Conservation (phyloP, 352 stramenopile species). For the Halophytophthora batemanensis region DNA sequence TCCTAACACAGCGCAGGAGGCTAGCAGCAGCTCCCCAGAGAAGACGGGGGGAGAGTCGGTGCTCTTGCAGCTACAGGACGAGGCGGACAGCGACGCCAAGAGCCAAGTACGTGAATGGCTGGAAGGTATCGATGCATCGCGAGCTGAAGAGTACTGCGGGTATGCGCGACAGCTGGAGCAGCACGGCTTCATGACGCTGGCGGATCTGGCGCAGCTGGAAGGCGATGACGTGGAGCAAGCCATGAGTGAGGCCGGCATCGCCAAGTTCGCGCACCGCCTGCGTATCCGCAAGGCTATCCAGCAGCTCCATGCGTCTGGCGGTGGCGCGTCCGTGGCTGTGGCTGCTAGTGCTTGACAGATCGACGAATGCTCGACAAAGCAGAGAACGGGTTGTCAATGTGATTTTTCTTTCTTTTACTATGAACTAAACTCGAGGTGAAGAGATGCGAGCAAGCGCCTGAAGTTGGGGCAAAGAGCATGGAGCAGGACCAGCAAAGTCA, state of each 20-base stretch:
- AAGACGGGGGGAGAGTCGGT: slow-evolving; percentile 32
- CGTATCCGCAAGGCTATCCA: slow-evolving; percentile 72
- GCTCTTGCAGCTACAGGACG: slow-evolving; percentile 25
- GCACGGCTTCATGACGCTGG: slow-evolving; percentile 57
- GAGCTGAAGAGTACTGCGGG: slow-evolving; percentile 47
- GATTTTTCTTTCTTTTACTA: too few relatives aligned
- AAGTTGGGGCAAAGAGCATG: background rate
- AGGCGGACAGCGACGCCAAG: slow-evolving; percentile 16
- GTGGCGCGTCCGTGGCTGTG: slow-evolving; percentile 16
- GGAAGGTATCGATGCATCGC: slow-evolving; percentile 37
- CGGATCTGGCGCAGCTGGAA: slow-evolving; percentile 57
- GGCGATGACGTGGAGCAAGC: slow-evolving; percentile 62
- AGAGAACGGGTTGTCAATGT: slow-evolving; percentile 2
- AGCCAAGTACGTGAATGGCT: slow-evolving; percentile 52
- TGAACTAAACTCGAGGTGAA: too few relatives aligned
- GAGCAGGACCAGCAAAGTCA: too few relatives aligned
- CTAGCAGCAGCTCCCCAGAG: slow-evolving; percentile 29
- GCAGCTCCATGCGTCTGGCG: slow-evolving; percentile 27
- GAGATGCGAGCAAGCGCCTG: too few relatives aligned
- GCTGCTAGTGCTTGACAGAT: slow-evolving; percentile 30
- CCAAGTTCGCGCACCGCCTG: slow-evolving; percentile 72
- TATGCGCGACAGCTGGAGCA: slow-evolving; percentile 62
- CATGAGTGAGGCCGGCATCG: slow-evolving; percentile 72
- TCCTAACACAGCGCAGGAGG: slow-evolving; percentile 12
- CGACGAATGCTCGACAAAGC: slow-evolving; percentile 1